Base-by-base conservation (phyloP, 768 basidiomycete species). In the Russula sp. region DNA sequence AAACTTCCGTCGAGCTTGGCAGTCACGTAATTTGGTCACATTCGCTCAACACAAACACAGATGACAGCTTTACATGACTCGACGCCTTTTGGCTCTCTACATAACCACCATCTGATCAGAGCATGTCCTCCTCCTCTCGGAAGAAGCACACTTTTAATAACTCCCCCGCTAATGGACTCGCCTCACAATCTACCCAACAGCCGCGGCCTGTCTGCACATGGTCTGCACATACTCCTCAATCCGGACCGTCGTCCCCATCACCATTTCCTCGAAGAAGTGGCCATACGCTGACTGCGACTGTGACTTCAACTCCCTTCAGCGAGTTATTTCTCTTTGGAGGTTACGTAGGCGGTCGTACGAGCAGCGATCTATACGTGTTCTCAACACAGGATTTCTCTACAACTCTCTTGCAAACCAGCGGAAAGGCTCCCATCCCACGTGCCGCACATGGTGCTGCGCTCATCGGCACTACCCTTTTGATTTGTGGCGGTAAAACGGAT, bases 221-320 rank as follows among this genome's bases (percentile, higher is more conserved):
- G 38, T 40, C 38, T 1, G 38, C 16, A 40, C 38, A 16, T 40
- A 4, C 16, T 16, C 38, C 38, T 6, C 38, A 5, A 40, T 40
- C 38, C 14, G 16, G 91, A 9, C 32, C 32, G 32, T 32, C 32
- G 9, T n/a, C n/a, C n/a, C 32, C 9, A 0, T 87, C 88, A 1
- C 96, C 96, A 0, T 98, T 98, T 75, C 96, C 96, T 26, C 87
- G n/a, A n/a, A n/a, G 96, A 50, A 97, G 98, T 72, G 96, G 96
- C 30, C 92, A 96, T 72, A 88, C 94, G 14, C 83, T 97, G 5
- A 93, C 94, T 8, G 83, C 89, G 6, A 32, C 32, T 10, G 32
- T 9, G 32, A 83, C 82, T 10, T 83, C n/a, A n/a, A n/a, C n/a
- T n/a, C n/a, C 83, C n/a, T 81, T 80, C 5, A 96, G 96, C 13